Evolutionary conservation across 2,329 filamentous ascomycete species (phyloP).

Genomic region (Xylaria sp.): DNA sequence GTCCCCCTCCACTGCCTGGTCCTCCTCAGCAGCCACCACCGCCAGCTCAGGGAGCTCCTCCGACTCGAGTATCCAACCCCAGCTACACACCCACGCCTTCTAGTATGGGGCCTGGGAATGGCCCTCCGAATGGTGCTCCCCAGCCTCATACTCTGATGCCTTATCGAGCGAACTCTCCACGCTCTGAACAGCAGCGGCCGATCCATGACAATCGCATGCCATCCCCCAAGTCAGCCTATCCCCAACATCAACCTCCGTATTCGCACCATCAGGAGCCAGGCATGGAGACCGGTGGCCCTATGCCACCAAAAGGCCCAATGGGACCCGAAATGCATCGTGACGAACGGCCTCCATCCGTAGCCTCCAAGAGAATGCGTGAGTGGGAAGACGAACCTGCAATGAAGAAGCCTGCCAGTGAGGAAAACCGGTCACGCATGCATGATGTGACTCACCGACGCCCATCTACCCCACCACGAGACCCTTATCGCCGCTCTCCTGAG

Average conservation of each 20-base stretch:
- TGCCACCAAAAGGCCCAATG: conserved; percentile 62
- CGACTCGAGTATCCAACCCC: conserved; percentile 55
- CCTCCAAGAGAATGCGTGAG: conserved; percentile 85
- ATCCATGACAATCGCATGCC: conserved; percentile 85
- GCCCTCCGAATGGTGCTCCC: conserved; percentile 58
- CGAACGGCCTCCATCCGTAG: conserved; percentile 82
- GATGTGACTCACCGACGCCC: conserved; percentile 83
- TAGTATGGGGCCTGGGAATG: conserved; percentile 52
- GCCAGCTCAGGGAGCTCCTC: conserved; percentile 55
- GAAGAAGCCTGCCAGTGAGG: conserved; percentile 91
- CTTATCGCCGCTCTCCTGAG: conserved; percentile 81
- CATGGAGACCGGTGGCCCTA: conserved; percentile 73
- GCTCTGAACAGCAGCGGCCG: conserved; percentile 78
- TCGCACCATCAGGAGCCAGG: conserved; percentile 74
- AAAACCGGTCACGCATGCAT: conserved; percentile 85
- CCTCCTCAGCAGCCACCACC: conserved; percentile 58
- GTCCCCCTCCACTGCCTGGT: conserved; percentile 60
- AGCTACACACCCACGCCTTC: conserved; percentile 52
- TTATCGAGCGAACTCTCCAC: conserved; percentile 81
- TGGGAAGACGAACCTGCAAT: conserved; percentile 85
- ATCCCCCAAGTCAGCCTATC: conserved; percentile 90
- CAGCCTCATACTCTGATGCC: conserved; percentile 68
- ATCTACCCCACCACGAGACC: conserved; percentile 76
- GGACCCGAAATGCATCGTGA: conserved; percentile 74
- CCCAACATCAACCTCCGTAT: conserved; percentile 77